Base-by-base conservation (phyloP, 495 filamentous ascomycete genomes). In the Neurospora sp. region DNA sequence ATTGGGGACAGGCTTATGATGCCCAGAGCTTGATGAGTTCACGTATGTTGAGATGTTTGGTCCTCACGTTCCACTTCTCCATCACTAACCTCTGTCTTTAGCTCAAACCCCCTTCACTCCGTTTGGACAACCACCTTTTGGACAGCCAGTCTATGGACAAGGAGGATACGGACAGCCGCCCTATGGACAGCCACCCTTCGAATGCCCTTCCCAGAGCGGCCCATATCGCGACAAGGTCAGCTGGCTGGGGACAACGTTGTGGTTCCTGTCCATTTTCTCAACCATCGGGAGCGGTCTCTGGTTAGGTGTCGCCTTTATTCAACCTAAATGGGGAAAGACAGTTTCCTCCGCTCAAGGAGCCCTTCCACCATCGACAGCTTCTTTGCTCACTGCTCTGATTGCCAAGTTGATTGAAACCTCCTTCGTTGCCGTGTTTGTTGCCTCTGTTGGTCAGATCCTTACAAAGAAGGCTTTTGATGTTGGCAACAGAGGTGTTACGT, bases 361-460 rank as follows among this genome's bases (percentile, higher is more conserved):
- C 11, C 69, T 93, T 23, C 81, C 81, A 0, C 85, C 88, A 0
- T 84, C 87, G 0, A 90, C 87, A 0, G 91, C 91, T 0, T 88
- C 85, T 40, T 73, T 92, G 10, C 77, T 94, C 1, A 90, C 85
- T 70, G 85, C 90, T 0, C 78, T 91, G 18, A 83, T 92, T 72
- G 91, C 91, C 1, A 94, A 93, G 81, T 89, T 88, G 0, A 92
- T 94, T 70, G 92, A 94, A 80, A 77, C 92, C 75, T 87, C 90
- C 0, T 94, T 93, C 77, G 91, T 93, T 20, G 92, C 92, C 0
- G 90, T 93, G 2, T 92, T 92, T 74, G 91, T 94, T 4, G 87
- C 90, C 0, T 90, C 92, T 59, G 76, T 94, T 4, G 92, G 92
- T 0, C 92, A 94, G 82, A 86, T 90, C 4, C 80, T 94, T 11